Base-by-base conservation (phyloP, 305 asterid species). In the Fraxinus sp. region DNA sequence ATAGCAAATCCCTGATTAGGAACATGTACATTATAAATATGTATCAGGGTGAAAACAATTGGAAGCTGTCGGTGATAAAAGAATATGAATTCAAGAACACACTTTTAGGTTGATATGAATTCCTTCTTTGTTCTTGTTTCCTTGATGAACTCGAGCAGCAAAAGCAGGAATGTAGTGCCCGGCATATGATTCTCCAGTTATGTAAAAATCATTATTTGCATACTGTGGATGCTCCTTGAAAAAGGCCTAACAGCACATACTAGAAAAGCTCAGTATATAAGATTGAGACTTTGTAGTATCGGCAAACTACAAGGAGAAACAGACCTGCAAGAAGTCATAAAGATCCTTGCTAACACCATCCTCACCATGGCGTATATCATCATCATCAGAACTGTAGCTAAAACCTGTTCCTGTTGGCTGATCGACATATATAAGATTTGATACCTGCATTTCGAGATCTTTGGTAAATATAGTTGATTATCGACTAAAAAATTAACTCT, bases 141-240 rank as follows among this genome's bases (percentile, higher is more conserved):
- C 79, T 46, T 13, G 74, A 28, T 76, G 84, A 32, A 82, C 76
- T 44, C 77, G 52, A 1, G 84, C 8, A 7, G 79, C 79, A 35
- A 74, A 49, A 79, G 97, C 95, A 39, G 98, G 98, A 78, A 95
- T 94, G 28, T 92, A 94, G 79, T 95, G 98, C 24, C 98, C 98
- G 16, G 97, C 98, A 80, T 93, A 95, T 30, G 98, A 93, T 83
- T 95, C 98, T 81, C 98, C 98, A n/a, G 95, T 94, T 14, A 94
- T 91, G 84, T 86, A 92, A 71, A 95, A 94, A 33, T 95, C 95
- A 18, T 92, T 95, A 37, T 89, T 89, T 35, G 76, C 83, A 82
- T 80, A 93, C 80, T 88, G 89, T 14, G 97, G 97, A 66, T 95
- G 97, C 87, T 88, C 85, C 87, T 88, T 87, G 91, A 93, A 93